Evolutionary conservation across 148 eudicot genomes (phyloP).

Genomic region (Limonium bicolor): DNA sequence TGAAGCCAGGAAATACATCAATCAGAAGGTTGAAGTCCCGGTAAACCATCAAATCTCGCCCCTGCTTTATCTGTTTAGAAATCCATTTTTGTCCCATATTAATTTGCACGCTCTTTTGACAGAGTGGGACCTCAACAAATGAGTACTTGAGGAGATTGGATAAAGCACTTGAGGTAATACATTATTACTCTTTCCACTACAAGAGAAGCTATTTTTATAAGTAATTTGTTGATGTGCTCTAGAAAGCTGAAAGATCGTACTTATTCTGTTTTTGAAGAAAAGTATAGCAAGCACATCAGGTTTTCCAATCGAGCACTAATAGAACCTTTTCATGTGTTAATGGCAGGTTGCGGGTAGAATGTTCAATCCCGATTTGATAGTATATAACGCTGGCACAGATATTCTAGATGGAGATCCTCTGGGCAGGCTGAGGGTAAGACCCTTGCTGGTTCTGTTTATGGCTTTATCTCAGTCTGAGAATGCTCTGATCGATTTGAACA

Average conservation of each 20-base stretch:
- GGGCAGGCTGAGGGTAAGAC: conserved; percentile 60
- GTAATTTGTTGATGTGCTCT: no score
- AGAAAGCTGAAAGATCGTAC: no score
- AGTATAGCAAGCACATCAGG: background rate
- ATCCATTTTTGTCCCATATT: background rate
- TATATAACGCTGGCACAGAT: conserved; percentile 98
- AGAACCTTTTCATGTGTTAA: background rate
- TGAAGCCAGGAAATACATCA: conserved; percentile 45
- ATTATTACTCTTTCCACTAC: background rate
- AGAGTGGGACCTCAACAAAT: conserved; percentile 72
- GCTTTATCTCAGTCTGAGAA: no score
- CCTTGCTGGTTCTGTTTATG: no score
- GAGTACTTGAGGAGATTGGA: conserved; percentile 71
- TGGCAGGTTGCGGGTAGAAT: conserved; percentile 45
- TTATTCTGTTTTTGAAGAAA: background rate
- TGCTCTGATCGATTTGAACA: no score
- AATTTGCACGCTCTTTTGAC: conserved; percentile 2
- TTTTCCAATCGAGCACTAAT: no score
- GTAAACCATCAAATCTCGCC: conserved; percentile 25
- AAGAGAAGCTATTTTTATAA: no score
- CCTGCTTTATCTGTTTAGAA: background rate
- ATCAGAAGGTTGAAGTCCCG: conserved; percentile 70
- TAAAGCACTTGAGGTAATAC: conserved; percentile 61
- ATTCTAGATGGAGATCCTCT: conserved; percentile 87
- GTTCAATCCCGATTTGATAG: conserved; percentile 67